Conservation (phyloP, 768 basidiomycete species). For the Botryobasidium botryosum region DNA sequence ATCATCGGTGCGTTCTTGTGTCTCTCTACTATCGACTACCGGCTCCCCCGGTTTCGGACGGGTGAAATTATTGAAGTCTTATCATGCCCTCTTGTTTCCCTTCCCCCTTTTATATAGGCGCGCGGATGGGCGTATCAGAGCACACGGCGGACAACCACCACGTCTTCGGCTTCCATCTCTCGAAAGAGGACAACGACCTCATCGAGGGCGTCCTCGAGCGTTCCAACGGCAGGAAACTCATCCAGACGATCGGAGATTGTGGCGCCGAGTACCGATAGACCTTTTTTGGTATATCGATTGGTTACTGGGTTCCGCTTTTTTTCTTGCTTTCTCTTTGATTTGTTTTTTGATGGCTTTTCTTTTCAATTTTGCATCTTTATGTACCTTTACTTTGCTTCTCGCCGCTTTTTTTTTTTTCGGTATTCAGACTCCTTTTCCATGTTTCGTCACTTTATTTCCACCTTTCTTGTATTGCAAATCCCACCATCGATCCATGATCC, state of each 20-base stretch:
- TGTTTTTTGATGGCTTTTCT: too few species aligned
- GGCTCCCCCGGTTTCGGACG: neutral
- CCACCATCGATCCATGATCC: too few species aligned
- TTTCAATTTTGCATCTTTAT: too few species aligned
- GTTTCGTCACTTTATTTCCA: too few species aligned
- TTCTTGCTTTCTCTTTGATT: too few species aligned
- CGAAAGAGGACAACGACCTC: constrained; percentile 35
- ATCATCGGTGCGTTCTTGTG: constrained; percentile 41
- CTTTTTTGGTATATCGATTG: constrained; percentile 3
- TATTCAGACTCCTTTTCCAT: too few species aligned
- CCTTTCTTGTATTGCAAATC: too few species aligned
- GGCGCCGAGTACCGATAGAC: constrained; percentile 61
- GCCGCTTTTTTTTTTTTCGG: too few species aligned
- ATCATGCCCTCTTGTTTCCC: neutral
- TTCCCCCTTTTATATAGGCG: constrained; percentile 27
- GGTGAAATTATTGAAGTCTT: neutral
- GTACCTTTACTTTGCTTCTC: too few species aligned
- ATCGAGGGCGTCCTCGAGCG: constrained; percentile 45
- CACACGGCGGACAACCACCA: constrained; percentile 51
- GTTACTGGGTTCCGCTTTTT: too few species aligned
- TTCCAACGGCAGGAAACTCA: constrained; percentile 46
- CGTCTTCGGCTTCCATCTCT: constrained; percentile 42
- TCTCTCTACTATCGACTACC: neutral
- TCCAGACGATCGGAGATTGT: constrained; percentile 61
- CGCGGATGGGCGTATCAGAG: constrained; percentile 57